Conservation (phyloP, 371 early-diverging fungal genomes). For the Mortierella sp. region DNA sequence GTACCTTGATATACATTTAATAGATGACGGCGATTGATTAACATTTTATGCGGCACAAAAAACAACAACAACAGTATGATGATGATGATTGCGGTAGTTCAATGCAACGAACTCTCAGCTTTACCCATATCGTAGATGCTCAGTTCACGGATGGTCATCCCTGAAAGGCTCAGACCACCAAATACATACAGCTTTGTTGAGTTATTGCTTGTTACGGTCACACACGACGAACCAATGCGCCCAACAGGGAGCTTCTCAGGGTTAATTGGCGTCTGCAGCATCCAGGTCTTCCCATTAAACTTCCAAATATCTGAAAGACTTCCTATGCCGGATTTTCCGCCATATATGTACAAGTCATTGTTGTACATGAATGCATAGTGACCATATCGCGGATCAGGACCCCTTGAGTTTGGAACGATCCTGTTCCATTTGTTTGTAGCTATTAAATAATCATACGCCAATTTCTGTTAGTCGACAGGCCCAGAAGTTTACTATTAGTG, state of each 20-base stretch:
- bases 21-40: not conserved
- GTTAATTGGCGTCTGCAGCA: slow-evolving; percentile 17
- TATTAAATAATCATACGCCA: not conserved
- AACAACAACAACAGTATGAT: not conserved
- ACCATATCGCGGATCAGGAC: slow-evolving; percentile 45
- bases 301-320: slow-evolving; percentile 44
- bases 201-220: slow-evolving; percentile 30
- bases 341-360: slow-evolving; percentile 41
- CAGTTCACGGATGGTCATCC: slow-evolving; percentile 32
- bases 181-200: slow-evolving; percentile 45
- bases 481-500: not conserved
- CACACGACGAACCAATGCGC: slow-evolving; percentile 30
- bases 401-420: slow-evolving; percentile 9
- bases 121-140: slow-evolving; percentile 40
- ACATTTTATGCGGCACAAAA: too few species aligned
- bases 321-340: slow-evolving; percentile 28
- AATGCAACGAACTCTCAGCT: not conserved
- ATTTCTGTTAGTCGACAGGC: not conserved
- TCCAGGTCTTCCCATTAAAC: slow-evolving; percentile 38
- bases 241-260: slow-evolving; percentile 35
- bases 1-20: slow-evolving; percentile 5
- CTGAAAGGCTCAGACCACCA: slow-evolving; percentile 25
- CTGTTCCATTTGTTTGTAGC: slow-evolving; percentile 47
- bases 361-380: slow-evolving; percentile 47
- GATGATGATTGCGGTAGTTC: not conserved